Percentiles rank a stretch among this genome's conserved stretches.
Conservation (phyloP, 2,329 filamentous ascomycete species). For the Claviceps arundinis region DNA sequence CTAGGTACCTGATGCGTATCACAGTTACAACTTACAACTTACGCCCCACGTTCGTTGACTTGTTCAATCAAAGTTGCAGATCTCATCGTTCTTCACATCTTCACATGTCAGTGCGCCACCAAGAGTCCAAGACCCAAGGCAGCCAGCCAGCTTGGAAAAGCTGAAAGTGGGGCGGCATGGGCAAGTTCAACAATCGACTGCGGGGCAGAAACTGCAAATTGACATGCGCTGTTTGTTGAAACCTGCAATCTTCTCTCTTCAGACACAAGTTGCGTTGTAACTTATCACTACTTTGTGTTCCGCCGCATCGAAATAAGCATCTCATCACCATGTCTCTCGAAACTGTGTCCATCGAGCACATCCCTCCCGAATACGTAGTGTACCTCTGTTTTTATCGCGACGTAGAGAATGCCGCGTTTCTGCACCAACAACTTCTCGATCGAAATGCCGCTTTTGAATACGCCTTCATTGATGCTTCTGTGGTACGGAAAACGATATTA, state of each 20-base stretch:
- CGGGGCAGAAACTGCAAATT: constrained; percentile 3
- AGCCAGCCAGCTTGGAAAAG: background rate
- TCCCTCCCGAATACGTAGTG: constrained; percentile 53
- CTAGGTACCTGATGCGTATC: too few species aligned
- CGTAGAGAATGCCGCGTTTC: constrained; percentile 62
- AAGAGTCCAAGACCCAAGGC: background rate
- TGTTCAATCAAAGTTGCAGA: too few species aligned
- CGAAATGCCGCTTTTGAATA: constrained; percentile 84
- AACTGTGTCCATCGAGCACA: constrained; percentile 60
- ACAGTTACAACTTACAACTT: too few species aligned
- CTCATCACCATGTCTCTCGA: constrained; percentile 31
- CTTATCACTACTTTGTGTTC: background rate
- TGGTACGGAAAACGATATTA: constrained; percentile 37
- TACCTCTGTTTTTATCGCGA: constrained; percentile 64
- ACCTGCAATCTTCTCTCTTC: background rate
- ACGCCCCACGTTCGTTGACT: too few species aligned
- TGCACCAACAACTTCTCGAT: constrained; percentile 72
- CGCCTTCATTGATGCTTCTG: constrained; percentile 76
- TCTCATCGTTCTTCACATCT: background rate
- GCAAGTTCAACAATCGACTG: background rate
- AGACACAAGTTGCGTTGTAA: background rate
- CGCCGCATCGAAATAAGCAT: background rate
- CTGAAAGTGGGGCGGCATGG: constrained; percentile 1
- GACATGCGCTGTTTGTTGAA: constrained; percentile 2
- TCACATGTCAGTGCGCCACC: background rate